Evolutionary conservation across 495 filamentous ascomycete species (phyloP), one percentile per base, ranked within the genome.

Genomic region (Hapsidospora chrysogenum): DNA sequence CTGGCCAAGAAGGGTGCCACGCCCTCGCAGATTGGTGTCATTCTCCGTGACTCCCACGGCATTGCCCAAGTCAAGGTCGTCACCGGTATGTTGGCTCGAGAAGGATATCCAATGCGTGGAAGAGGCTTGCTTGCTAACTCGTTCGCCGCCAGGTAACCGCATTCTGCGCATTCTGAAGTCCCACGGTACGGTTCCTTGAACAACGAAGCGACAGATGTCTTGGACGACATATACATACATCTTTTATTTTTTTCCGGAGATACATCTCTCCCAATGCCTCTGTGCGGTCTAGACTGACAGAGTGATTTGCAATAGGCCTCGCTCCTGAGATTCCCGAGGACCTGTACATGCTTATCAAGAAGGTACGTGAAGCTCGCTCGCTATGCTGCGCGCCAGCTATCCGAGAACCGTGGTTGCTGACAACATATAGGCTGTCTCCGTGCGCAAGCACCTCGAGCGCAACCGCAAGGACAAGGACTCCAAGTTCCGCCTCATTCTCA

Each of bases 391-490:
- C n/a, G n/a, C n/a, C n/a, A n/a, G n/a, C n/a, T n/a, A n/a, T n/a
- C n/a, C n/a, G n/a, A n/a, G 14, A 32, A 28, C 16, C 9, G 13
- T 39, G 14, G 41, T 50, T 37, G 40, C 31, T 21, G n/a, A n/a
- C n/a, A n/a, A n/a, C n/a, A n/a, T n/a, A n/a, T n/a, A 85, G 84
- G 87, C 87, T 50, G 87, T 95, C 55, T 78, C 87, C 55, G 89
- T 99, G 68, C 89, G 92, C 66, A 99, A 99, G 83, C 92, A 96
- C 68, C 83, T 99, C 47, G 86, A 96, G 74, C 80, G 84, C 64
- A 99, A 99, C 76, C 85, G 89, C 63, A 99, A 99, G 74, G 89
- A 96, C 77, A 92, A 84, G 68, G 89, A 96, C 72, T 78, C 75
- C 73, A 97, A 97, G 73, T 95, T 97, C 81, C 85, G 87, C 55